Conservation (phyloP, 805 yeast genomes). For the Schwanniomyces yamadae region DNA sequence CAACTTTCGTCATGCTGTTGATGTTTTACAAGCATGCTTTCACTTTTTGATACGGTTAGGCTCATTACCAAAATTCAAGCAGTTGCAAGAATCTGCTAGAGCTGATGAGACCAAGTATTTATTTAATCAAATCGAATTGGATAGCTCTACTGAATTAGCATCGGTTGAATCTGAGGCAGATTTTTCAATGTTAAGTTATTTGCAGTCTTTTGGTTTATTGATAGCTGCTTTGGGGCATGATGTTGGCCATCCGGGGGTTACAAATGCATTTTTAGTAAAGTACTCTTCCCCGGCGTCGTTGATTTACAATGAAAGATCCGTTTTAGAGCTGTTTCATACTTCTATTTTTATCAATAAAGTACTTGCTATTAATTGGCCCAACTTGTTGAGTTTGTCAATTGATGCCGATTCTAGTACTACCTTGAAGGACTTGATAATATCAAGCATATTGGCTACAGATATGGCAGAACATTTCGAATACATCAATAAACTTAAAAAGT, state of each 20-base stretch:
- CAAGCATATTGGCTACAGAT: slow-evolving; percentile 63
- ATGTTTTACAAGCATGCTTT: slow-evolving; percentile 88
- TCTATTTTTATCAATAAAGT: slow-evolving; percentile 53
- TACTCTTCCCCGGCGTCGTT: slow-evolving; percentile 62
- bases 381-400: slow-evolving; percentile 17
- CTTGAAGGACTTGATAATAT: slow-evolving; percentile 30
- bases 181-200: slow-evolving; percentile 26
- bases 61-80: slow-evolving; percentile 38
- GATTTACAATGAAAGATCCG: slow-evolving; percentile 62
- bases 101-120: slow-evolving; percentile 25
- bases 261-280: slow-evolving; percentile 66
- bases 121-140: not conserved
- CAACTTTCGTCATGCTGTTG: slow-evolving; percentile 93
- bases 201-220: slow-evolving; percentile 59
- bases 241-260: slow-evolving; percentile 95
- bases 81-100: slow-evolving; percentile 31
- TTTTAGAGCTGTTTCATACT: slow-evolving; percentile 81
- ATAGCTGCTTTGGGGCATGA: slow-evolving; percentile 93
- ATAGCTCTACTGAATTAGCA: slow-evolving; percentile 2
- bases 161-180: not conserved
- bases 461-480: slow-evolving; percentile 86
- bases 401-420: slow-evolving; percentile 12
- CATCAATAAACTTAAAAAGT: slow-evolving; percentile 48
- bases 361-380: slow-evolving; percentile 38
- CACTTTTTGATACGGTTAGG: slow-evolving; percentile 51